Percentiles rank a stretch among this genome's conserved stretches.
These are phyloP conservation scores for Astragalus membranaceus DNA, from an alignment of 306 rosid genomes.

Conservation along the genomic window DNA sequence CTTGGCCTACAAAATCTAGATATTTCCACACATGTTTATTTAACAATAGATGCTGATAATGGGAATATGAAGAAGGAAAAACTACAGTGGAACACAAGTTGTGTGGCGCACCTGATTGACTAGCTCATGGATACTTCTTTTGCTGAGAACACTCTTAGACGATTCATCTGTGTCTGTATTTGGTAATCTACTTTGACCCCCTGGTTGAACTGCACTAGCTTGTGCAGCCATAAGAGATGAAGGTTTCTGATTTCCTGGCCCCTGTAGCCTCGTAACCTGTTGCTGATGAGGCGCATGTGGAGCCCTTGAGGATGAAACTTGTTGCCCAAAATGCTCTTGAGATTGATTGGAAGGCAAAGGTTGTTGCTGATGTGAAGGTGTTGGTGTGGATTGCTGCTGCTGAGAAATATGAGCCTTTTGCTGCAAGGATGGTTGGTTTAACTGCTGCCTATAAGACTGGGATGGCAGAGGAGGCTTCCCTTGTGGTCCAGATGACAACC, in stretches of 20 bases:
- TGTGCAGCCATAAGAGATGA: constrained; percentile 50
- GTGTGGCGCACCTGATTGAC: constrained; percentile 59
- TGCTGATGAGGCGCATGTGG: constrained; percentile 62
- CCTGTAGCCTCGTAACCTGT: constrained; percentile 58
- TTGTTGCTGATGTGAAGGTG: constrained; percentile 45
- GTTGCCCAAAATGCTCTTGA: constrained; percentile 64
- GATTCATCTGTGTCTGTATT: constrained; percentile 60
- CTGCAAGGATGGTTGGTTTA: constrained; percentile 57
- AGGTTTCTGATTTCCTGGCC: constrained; percentile 53
- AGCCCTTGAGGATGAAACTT: constrained; percentile 50
- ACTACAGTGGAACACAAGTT: neutral
- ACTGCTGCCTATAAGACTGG: constrained; percentile 68
- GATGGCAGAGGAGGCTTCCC: constrained; percentile 94
- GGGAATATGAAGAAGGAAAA: neutral
- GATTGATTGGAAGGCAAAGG: constrained; percentile 53
- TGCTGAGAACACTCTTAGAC: constrained; percentile 69
- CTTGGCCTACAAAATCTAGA: neutral
- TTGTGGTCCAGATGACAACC: constrained; percentile 77
- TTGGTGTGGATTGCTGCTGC: constrained; percentile 41
- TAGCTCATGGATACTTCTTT: constrained; percentile 86
- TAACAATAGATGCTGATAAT: neutral
- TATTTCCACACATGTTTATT: neutral
- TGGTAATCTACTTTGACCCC: constrained; percentile 40
- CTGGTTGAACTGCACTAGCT: constrained; percentile 41
- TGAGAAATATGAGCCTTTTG: constrained; percentile 65